Conservation (phyloP, 257 asterid genomes). For the Fraxinus excelsior region DNA sequence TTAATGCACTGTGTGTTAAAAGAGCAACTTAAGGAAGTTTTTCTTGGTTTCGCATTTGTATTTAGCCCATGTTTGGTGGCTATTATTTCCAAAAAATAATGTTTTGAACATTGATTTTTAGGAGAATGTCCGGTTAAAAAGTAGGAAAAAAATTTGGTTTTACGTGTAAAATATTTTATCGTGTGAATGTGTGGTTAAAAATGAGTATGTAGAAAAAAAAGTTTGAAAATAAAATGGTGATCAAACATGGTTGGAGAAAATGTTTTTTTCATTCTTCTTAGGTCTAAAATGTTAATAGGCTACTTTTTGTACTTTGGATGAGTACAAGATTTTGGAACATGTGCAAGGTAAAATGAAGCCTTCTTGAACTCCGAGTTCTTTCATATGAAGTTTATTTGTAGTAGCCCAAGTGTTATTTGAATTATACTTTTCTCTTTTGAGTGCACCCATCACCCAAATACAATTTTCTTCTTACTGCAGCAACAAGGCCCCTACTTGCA, state of each 20-base stretch:
- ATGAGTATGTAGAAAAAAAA: too few relatives aligned
- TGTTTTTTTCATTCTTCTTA: background rate
- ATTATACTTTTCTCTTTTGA: background rate
- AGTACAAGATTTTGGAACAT: background rate
- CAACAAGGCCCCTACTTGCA: background rate
- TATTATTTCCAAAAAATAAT: too few relatives aligned
- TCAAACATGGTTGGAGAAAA: background rate
- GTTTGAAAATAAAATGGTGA: too few relatives aligned
- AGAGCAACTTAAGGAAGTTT: background rate
- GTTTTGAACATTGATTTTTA: too few relatives aligned
- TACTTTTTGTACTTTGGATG: background rate
- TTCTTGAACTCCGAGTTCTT: background rate
- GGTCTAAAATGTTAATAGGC: background rate
- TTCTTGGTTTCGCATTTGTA: background rate
- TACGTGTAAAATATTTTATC: too few relatives aligned
- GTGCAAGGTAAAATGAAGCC: background rate
- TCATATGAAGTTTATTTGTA: background rate
- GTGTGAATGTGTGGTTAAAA: too few relatives aligned
- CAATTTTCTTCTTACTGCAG: background rate
- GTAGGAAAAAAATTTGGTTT: too few relatives aligned
- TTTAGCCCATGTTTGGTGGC: too few relatives aligned
- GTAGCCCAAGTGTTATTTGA: background rate
- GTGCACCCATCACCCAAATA: background rate
- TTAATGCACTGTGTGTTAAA: background rate
- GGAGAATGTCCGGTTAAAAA: too few relatives aligned